Conservation (phyloP, 2,329 filamentous ascomycete genomes). For the Xenoacremonium recifei region DNA sequence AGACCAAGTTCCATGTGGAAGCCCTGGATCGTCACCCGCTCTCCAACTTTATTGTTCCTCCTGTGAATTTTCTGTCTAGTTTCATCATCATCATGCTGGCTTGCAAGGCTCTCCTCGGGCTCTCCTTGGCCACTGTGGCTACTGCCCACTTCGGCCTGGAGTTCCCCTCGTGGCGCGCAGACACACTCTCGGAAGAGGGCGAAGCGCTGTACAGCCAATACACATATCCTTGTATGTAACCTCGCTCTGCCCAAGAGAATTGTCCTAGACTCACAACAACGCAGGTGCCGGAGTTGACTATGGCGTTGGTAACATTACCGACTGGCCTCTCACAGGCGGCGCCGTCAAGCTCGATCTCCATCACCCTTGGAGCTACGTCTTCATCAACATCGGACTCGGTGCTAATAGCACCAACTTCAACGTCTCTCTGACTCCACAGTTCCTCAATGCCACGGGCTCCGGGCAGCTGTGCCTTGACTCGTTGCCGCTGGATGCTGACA, state of each 20-base stretch:
- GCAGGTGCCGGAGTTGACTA: constrained; percentile 48
- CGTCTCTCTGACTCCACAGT: constrained; percentile 60
- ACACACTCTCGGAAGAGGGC: constrained; percentile 40
- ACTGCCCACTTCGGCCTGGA: constrained; percentile 48
- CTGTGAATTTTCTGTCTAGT: too few species aligned
- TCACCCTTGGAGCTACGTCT: constrained; percentile 52
- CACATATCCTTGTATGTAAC: constrained; percentile 47
- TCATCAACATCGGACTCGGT: constrained; percentile 52
- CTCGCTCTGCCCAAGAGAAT: too few species aligned
- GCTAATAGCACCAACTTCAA: constrained; percentile 62
- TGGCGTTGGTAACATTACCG: constrained; percentile 44
- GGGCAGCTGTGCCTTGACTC: constrained; percentile 66
- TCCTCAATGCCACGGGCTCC: constrained; percentile 57
- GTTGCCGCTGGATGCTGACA: constrained; percentile 53
- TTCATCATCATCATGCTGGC: constrained; percentile 25
- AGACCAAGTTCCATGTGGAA: too few species aligned
- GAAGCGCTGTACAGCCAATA: constrained; percentile 46
- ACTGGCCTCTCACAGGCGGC: constrained; percentile 53
- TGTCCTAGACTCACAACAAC: too few species aligned
- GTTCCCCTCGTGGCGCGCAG: constrained; percentile 48
- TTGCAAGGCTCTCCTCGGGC: constrained; percentile 29
- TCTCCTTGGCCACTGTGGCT: constrained; percentile 36
- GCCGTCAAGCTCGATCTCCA: constrained; percentile 47
- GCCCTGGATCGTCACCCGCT: neutral
- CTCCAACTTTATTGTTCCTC: neutral